Evolutionary conservation across 2,329 filamentous ascomycete genomes (phyloP).

Genomic region (Botrytis byssoidea): DNA sequence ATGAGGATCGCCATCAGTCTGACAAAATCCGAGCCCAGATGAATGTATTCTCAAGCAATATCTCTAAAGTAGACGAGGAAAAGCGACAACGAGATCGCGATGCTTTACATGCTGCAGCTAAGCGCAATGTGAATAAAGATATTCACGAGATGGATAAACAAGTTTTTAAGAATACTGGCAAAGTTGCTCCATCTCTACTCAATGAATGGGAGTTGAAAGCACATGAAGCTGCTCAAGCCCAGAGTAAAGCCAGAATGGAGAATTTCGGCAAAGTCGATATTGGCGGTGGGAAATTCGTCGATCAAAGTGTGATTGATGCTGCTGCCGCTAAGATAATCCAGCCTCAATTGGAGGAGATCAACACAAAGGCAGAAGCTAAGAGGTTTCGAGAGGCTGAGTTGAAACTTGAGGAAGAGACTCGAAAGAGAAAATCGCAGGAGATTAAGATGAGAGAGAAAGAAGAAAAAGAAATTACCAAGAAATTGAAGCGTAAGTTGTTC

Average conservation of each 20-base stretch:
- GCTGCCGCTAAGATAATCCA: conserved; percentile 76
- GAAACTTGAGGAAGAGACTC: conserved; percentile 62
- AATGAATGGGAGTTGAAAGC: conserved; percentile 80
- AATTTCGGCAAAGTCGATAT: conserved; percentile 64
- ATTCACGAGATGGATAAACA: conserved; percentile 80
- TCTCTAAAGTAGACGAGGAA: conserved; percentile 67
- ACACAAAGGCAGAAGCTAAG: conserved; percentile 71
- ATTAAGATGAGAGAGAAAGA: conserved; percentile 57
- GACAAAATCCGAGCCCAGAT: conserved; percentile 75
- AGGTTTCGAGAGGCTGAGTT: conserved; percentile 63
- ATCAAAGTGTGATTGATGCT: conserved; percentile 72
- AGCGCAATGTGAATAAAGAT: conserved; percentile 78
- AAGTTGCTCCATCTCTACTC: conserved; percentile 64
- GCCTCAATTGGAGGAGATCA: conserved; percentile 82
- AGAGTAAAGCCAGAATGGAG: conserved; percentile 58
- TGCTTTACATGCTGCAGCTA: conserved; percentile 71
- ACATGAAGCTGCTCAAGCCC: conserved; percentile 63
- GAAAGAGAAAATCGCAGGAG: conserved; percentile 57
- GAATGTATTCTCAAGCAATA: conserved; percentile 68
- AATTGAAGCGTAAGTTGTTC: conserved; percentile 56
- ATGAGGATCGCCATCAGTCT: conserved; percentile 60
- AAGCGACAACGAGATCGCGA: conserved; percentile 76
- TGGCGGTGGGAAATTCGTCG: conserved; percentile 78
- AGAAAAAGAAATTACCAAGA: conserved; percentile 52
- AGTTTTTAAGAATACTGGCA: conserved; percentile 73